phyloP scores from a whole-genome alignment of 371 early-diverging fungal genomes.

The Massospora cicadina region DNA sequence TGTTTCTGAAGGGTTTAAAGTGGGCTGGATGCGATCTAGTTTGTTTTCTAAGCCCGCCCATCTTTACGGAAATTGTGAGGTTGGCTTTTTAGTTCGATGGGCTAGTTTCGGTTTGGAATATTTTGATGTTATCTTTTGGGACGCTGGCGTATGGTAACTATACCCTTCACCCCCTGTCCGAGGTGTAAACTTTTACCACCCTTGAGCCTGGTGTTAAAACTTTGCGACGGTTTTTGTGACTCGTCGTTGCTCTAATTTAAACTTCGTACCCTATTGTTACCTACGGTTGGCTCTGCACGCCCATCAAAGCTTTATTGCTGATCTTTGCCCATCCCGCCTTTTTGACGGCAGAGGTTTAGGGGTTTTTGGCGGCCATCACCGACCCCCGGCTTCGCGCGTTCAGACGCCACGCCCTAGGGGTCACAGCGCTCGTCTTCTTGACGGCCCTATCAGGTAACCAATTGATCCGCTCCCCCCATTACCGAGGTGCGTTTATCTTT shows the following conservation, averaged over 20 bases:
- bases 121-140: background rate
- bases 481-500: constrained; percentile 3
- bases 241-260: too few species aligned
- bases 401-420: constrained; percentile 34
- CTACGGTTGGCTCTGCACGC: too few species aligned
- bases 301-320: too few species aligned
- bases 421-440: constrained; percentile 52
- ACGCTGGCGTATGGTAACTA: too few species aligned
- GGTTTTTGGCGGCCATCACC: constrained; percentile 22
- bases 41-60: background rate
- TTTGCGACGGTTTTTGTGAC: too few species aligned
- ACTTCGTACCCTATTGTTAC: too few species aligned
- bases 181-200: too few species aligned
- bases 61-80: background rate
- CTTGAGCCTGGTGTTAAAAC: too few species aligned
- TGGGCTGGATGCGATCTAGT: background rate
- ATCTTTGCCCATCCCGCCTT: too few species aligned
- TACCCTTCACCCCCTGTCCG: too few species aligned
- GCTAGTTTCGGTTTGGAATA: background rate
- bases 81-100: too few species aligned
- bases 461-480: constrained; percentile 1
- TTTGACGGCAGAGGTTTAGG: too few species aligned
- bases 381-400: constrained; percentile 36
- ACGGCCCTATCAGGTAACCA: constrained; percentile 64
- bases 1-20: background rate